Conservation (phyloP, 2,329 filamentous ascomycete species). For the Geosmithia putterillii region DNA sequence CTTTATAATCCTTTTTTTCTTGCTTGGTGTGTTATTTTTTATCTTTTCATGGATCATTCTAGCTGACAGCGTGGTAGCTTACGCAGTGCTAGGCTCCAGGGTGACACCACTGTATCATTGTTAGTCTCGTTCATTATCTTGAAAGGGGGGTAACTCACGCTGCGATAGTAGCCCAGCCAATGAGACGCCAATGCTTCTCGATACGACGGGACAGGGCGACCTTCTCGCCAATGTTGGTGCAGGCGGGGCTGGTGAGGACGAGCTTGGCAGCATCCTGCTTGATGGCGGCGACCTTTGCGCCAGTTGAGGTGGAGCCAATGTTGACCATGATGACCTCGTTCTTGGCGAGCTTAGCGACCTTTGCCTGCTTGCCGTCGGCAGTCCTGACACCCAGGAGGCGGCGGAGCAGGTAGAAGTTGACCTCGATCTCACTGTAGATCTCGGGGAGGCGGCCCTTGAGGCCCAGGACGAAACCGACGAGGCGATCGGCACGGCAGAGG, state of each 20-base stretch:
- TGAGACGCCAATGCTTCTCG: constrained; percentile 97
- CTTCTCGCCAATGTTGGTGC: constrained; percentile 97
- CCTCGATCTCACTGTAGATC: constrained; percentile 97
- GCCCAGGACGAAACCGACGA: constrained; percentile 94
- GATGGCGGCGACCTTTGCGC: constrained; percentile 92
- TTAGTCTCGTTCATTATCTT: constrained; percentile 2
- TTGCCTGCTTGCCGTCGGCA: constrained; percentile 96
- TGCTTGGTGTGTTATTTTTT: not conserved
- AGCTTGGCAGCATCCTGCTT: constrained; percentile 97
- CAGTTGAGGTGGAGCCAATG: constrained; percentile 93
- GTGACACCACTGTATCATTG: constrained; percentile 34
- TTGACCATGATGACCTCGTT: constrained; percentile 99
- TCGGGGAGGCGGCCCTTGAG: constrained; percentile 87
- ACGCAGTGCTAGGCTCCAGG: constrained; percentile 33
- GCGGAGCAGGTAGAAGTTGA: constrained; percentile 97
- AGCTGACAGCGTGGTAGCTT: not conserved
- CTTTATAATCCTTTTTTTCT: not conserved
- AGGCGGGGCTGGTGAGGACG: constrained; percentile 82
- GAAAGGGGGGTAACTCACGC: constrained; percentile 32
- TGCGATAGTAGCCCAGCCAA: constrained; percentile 79
- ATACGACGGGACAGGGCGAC: constrained; percentile 92
- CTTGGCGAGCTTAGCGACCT: constrained; percentile 96
- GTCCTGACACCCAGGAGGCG: constrained; percentile 93
- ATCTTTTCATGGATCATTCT: not conserved
- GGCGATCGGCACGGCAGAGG: constrained; percentile 94